Evolutionary conservation across 768 basidiomycete species (phyloP).

Genomic region (Trametes elegans): DNA sequence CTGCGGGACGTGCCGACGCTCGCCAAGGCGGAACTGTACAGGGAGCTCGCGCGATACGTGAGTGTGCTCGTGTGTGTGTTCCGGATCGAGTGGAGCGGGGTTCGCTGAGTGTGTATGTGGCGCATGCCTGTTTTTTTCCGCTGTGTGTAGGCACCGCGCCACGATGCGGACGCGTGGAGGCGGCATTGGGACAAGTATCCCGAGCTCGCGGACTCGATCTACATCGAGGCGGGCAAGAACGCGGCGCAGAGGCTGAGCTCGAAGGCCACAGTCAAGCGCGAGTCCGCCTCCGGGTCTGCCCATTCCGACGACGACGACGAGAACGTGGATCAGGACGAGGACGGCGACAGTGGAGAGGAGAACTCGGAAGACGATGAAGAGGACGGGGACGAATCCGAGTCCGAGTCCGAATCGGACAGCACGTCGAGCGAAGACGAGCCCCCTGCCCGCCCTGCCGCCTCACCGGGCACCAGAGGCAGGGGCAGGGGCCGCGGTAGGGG

Average conservation of each 20-base stretch:
- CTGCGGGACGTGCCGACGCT: not conserved
- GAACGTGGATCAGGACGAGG: no score
- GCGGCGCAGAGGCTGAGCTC: not conserved
- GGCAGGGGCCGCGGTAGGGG: not conserved
- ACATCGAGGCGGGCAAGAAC: not conserved
- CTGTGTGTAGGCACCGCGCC: no score
- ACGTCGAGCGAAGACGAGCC: no score
- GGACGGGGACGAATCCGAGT: no score
- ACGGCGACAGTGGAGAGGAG: no score
- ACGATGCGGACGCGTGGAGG: slow-evolving; percentile 2
- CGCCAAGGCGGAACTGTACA: not conserved
- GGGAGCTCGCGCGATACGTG: not conserved
- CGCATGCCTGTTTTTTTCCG: no score
- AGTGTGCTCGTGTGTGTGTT: not conserved
- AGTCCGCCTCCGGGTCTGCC: not conserved
- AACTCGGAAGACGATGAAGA: no score
- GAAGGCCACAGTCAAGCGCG: not conserved
- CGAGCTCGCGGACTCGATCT: not conserved
- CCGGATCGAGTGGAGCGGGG: not conserved
- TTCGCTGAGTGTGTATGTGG: no score
- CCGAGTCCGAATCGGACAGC: no score
- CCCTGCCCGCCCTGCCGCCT: no score
- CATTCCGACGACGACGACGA: not conserved
- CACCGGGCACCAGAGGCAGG: no score
- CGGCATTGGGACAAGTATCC: slow-evolving; percentile 9